Evolutionary conservation across 345 rosid species (phyloP).

Genomic region (Heritiera littoralis): DNA sequence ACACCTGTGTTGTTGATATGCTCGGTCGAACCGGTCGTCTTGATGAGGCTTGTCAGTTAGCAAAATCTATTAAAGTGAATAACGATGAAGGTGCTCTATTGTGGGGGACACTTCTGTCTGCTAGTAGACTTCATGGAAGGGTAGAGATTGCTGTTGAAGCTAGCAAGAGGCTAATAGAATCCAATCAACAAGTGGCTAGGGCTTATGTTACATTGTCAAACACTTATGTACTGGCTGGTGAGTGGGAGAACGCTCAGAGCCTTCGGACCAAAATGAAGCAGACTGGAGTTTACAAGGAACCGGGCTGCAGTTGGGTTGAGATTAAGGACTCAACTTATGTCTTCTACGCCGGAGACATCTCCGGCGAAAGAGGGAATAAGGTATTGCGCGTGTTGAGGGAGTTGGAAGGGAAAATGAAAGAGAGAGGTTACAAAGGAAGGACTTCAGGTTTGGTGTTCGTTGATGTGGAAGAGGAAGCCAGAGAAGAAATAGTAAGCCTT

Average conservation of each 20-base stretch:
- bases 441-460: conserved; percentile 45
- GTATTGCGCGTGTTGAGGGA: conserved; percentile 49
- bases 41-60: conserved; percentile 65
- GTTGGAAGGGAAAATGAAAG: conserved; percentile 57
- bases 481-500: conserved; percentile 51
- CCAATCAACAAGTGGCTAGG: conserved; percentile 59
- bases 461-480: conserved; percentile 70
- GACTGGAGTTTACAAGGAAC: conserved; percentile 61
- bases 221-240: conserved; percentile 58
- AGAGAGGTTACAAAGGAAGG: conserved; percentile 50
- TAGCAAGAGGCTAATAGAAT: conserved; percentile 49
- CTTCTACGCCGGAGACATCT: conserved; percentile 62
- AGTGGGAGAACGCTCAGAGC: conserved; percentile 56
- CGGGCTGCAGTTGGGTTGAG: conserved; percentile 87
- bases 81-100: conserved; percentile 53
- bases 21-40: conserved; percentile 70
- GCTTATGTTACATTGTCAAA: conserved; percentile 75
- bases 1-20: conserved; percentile 81
- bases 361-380: conserved; percentile 43
- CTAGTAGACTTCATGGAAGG: conserved; percentile 73
- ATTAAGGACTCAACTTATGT: conserved; percentile 42
- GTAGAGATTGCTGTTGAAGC: conserved; percentile 69
- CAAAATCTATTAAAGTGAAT: conserved; percentile 46
- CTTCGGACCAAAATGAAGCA: conserved; percentile 64
- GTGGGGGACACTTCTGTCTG: conserved; percentile 81